Percentiles rank a stretch among this genome's conserved stretches.
Evolutionary conservation across 75 land plant species (phyloP).

Genomic region (Cryptomeria japonica): DNA sequence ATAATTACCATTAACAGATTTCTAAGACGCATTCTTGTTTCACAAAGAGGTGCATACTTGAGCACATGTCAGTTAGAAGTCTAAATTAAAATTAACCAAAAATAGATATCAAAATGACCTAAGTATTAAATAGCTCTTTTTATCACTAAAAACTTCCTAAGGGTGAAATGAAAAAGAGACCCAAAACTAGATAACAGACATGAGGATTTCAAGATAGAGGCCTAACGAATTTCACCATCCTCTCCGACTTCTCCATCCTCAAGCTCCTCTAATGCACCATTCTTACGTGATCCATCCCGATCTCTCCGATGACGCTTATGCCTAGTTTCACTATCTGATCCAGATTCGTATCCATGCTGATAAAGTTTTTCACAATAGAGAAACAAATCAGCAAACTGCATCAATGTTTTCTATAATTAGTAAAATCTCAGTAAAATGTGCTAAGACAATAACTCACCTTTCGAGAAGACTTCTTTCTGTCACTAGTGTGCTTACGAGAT

Average conservation of each 20-base stretch:
- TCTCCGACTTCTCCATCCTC: conserved; percentile 98
- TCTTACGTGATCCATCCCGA: conserved; percentile 56
- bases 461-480: conserved; percentile 74
- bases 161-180: conserved; percentile 11
- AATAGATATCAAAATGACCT: conserved; percentile 2
- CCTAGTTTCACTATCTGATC: conserved; percentile 79
- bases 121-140: neutral
- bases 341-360: conserved; percentile 79
- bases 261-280: conserved; percentile 75
- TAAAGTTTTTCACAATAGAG: conserved; percentile 2
- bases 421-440: neutral
- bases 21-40: neutral
- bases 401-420: neutral
- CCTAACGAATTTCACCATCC: conserved; percentile 70
- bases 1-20: conserved; percentile 5
- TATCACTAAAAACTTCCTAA: conserved; percentile 1
- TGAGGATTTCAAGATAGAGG: conserved; percentile 10
- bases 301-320: conserved; percentile 86
- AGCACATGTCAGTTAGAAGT: neutral
- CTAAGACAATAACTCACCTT: conserved; percentile 43
- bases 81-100: conserved; percentile 6
- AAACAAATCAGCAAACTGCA: neutral
- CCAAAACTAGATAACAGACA: conserved; percentile 10
- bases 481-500: conserved; percentile 76
- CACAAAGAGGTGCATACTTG: neutral